Percentiles rank a stretch among this genome's conserved stretches.
Evolutionary conservation across 768 basidiomycete genomes (phyloP).

Genomic region (Leccinum uliginosum): DNA sequence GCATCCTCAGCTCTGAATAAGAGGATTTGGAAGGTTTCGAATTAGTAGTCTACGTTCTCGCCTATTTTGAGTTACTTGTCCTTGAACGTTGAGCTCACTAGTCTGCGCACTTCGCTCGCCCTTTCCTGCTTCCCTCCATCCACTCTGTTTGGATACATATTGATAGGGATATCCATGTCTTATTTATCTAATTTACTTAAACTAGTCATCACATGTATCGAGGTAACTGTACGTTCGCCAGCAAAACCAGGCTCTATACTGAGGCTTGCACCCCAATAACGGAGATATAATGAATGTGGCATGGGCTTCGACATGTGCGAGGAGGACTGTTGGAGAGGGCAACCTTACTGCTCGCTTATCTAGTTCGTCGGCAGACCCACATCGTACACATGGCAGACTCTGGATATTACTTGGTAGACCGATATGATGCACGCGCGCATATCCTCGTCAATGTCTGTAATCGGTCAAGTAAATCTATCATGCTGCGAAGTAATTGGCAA

Average conservation of each 20-base stretch:
- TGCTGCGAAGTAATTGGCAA: no score
- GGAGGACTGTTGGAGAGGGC: no score
- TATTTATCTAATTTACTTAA: neutral
- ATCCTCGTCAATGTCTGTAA: no score
- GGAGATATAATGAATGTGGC: neutral
- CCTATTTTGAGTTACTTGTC: neutral
- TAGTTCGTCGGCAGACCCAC: no score
- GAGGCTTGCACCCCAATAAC: neutral
- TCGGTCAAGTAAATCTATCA: no score
- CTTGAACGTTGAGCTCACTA: neutral
- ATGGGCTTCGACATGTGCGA: neutral
- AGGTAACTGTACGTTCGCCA: neutral
- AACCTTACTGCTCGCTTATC: no score
- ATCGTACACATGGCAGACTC: no score
- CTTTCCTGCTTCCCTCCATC: neutral
- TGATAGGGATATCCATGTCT: neutral
- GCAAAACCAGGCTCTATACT: neutral
- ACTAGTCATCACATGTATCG: neutral
- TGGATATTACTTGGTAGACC: no score
- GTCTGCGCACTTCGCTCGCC: neutral
- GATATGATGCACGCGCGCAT: no score
- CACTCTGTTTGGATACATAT: neutral
- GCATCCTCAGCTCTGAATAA: no score
- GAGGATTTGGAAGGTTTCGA: no score
- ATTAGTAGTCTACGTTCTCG: neutral